A percentile compares a stretch with the other conserved stretches of the same genome.
Evolutionary conservation across 129 eudicot species (phyloP).

Genomic region (Lactuca saligna): DNA sequence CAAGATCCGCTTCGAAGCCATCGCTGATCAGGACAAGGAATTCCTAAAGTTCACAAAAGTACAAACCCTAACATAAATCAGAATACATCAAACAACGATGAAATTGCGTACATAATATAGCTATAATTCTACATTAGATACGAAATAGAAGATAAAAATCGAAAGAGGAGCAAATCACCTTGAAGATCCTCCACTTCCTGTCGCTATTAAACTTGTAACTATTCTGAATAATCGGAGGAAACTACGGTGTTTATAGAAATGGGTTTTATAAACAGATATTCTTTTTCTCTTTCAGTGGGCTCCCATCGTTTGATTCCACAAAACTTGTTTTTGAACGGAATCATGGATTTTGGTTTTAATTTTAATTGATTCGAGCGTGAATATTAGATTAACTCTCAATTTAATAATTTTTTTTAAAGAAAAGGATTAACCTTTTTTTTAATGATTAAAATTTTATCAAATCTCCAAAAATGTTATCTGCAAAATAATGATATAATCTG

Average conservation of each 20-base stretch:
- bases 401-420: no score
- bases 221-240: conserved; percentile 15
- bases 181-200: conserved; percentile 16
- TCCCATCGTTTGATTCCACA: conserved; percentile 17
- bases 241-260: conserved; percentile 4
- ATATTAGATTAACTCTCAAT: no score
- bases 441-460: no score
- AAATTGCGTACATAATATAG: neutral
- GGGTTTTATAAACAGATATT: conserved; percentile 8
- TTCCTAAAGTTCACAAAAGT: conserved; percentile 20
- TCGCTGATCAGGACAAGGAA: conserved; percentile 24
- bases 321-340: neutral
- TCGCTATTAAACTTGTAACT: neutral
- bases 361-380: no score
- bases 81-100: neutral
- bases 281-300: conserved; percentile 24
- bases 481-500: no score
- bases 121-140: neutral
- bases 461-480: no score
- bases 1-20: conserved; percentile 71
- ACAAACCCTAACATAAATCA: conserved; percentile 35
- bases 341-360: neutral
- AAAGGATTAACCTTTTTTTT: no score
- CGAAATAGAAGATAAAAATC: neutral
- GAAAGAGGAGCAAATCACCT: conserved; percentile 13